These are phyloP conservation scores for Prunus yedoensis DNA, from an alignment of 331 rosid species.

Conservation along the genomic window DNA sequence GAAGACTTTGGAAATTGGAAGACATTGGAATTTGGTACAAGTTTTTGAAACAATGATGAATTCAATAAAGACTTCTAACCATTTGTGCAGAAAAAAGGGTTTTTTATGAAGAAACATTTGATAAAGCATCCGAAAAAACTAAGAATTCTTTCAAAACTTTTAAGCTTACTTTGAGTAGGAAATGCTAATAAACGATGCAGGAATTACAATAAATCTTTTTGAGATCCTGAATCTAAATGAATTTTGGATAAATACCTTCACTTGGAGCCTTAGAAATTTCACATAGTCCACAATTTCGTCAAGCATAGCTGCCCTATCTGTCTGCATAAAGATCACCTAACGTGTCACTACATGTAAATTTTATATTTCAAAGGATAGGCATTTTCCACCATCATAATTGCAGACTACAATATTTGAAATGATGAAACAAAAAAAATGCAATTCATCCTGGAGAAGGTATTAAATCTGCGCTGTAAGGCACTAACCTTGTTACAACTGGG, in stretches of 20 bases:
- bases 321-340: conserved; percentile 46
- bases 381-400: background rate
- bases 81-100: background rate
- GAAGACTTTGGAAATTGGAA: conserved; percentile 7
- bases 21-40: conserved; percentile 13
- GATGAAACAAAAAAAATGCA: background rate
- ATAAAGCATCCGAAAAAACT: too few relatives aligned
- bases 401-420: background rate
- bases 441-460: background rate
- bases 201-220: background rate
- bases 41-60: conserved; percentile 22
- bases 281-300: conserved; percentile 98
- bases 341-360: conserved; percentile 10
- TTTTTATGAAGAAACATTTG: background rate
- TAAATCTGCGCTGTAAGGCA: conserved; percentile 6
- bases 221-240: conserved; percentile 4
- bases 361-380: background rate
- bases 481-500: conserved; percentile 91
- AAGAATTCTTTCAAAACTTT: too few relatives aligned
- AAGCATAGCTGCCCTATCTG: conserved; percentile 96
- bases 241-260: conserved; percentile 58
- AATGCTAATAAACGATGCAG: background rate
- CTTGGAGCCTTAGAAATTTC: conserved; percentile 97
- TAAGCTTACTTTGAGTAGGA: background rate
- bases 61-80: conserved; percentile 2